These are phyloP conservation scores for Ophiocordyceps robertsii DNA, from an alignment of 2,329 filamentous ascomycete genomes.

Conservation along the genomic window DNA sequence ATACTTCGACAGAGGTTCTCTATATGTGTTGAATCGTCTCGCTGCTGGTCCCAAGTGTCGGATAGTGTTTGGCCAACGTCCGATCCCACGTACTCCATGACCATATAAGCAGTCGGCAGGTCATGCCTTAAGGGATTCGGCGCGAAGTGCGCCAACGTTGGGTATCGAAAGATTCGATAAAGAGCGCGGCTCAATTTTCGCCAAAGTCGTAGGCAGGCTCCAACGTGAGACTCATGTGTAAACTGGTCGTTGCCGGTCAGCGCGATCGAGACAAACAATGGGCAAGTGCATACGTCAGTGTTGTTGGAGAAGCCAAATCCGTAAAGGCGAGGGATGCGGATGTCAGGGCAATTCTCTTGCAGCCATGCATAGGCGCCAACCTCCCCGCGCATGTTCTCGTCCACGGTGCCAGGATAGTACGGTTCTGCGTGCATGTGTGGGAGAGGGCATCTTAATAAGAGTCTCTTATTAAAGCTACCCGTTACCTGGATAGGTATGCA, in stretches of 20 bases:
- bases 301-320: slow-evolving; percentile 4
- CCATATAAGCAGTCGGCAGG: neutral
- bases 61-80: neutral
- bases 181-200: neutral
- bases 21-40: neutral
- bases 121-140: neutral
- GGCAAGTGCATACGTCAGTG: neutral
- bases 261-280: neutral
- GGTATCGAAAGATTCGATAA: neutral
- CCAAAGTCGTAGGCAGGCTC: neutral
- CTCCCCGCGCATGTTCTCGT: slow-evolving; percentile 1
- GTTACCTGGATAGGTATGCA: neutral
- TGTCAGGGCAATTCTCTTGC: slow-evolving; percentile 3
- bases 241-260: neutral
- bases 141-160: neutral
- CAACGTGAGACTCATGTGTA: neutral
- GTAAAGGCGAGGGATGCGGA: slow-evolving; percentile 6
- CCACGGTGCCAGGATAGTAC: slow-evolving; percentile 1
- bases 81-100: slow-evolving; percentile 1
- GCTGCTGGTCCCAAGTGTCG: neutral
- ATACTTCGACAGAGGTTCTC: neutral
- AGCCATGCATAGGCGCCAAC: slow-evolving; percentile 2
- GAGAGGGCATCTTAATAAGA: slow-evolving; percentile 1
- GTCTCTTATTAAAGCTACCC: neutral
- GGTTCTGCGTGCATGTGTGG: slow-evolving; percentile 1